These are phyloP conservation scores for Stevia rebaudiana DNA, from an alignment of 140 eudicot species.

Conservation along the genomic window DNA sequence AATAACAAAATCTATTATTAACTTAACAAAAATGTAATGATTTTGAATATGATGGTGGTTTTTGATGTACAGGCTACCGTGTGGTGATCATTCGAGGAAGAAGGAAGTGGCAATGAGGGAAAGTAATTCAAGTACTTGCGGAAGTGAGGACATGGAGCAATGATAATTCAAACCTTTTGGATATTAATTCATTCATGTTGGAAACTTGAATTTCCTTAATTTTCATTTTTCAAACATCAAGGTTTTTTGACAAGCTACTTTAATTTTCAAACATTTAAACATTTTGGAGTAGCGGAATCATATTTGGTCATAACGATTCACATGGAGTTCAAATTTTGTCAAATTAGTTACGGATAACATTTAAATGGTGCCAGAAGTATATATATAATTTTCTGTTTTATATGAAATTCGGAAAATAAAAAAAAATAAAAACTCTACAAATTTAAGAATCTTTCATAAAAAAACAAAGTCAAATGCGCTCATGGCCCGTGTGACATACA, in stretches of 20 bases:
- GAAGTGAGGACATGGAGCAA: slow-evolving; percentile 12
- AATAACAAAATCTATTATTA: too few species aligned
- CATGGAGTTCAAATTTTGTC: not conserved
- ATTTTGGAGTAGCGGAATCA: not conserved
- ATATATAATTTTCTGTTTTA: too few species aligned
- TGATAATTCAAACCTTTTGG: not conserved
- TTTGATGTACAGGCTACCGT: slow-evolving; percentile 19
- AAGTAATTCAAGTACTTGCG: slow-evolving; percentile 12
- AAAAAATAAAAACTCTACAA: too few species aligned
- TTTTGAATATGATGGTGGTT: not conserved
- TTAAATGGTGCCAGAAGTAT: too few species aligned
- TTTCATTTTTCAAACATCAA: not conserved
- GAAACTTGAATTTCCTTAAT: not conserved
- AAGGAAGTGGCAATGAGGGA: slow-evolving; percentile 21
- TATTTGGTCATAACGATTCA: not conserved
- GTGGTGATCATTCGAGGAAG: slow-evolving; percentile 18
- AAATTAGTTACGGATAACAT: too few species aligned
- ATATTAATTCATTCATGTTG: not conserved
- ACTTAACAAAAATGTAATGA: too few species aligned
- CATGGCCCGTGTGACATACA: too few species aligned
- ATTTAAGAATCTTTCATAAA: too few species aligned
- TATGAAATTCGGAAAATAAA: too few species aligned
- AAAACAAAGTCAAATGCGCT: too few species aligned
- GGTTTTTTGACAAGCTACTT: not conserved
- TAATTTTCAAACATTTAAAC: not conserved